These are phyloP conservation scores for Aciculoconidium aculeatum DNA, from an alignment of 805 yeast species.

Conservation along the genomic window DNA sequence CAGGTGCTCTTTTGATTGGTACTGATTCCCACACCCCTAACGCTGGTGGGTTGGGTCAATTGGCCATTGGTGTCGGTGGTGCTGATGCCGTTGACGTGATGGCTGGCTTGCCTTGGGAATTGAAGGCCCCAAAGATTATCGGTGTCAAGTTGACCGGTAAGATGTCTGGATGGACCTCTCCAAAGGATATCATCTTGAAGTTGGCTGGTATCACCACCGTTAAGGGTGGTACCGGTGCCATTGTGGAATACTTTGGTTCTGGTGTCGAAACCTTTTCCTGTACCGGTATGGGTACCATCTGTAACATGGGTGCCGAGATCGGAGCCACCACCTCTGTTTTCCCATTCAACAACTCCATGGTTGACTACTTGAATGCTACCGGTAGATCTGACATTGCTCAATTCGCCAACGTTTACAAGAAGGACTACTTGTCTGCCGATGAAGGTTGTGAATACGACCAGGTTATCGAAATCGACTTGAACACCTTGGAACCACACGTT, in stretches of 20 bases:
- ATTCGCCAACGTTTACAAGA: slow-evolving; percentile 61
- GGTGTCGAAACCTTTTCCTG: slow-evolving; percentile 87
- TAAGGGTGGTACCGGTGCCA: slow-evolving; percentile 96
- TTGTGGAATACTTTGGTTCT: slow-evolving; percentile 94
- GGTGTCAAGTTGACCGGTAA: slow-evolving; percentile 92
- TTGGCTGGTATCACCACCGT: slow-evolving; percentile 92
- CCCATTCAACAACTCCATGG: slow-evolving; percentile 83
- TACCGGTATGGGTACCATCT: slow-evolving; percentile 99
- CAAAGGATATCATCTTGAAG: slow-evolving; percentile 92
- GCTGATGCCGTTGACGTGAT: slow-evolving; percentile 99
- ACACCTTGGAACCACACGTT: slow-evolving; percentile 85
- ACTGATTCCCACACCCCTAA: slow-evolving; percentile 98
- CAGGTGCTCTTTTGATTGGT: slow-evolving; percentile 95
- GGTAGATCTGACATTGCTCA: slow-evolving; percentile 78
- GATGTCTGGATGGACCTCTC: slow-evolving; percentile 91
- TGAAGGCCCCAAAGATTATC: slow-evolving; percentile 91
- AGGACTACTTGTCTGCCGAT: slow-evolving; percentile 72
- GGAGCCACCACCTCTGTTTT: slow-evolving; percentile 98
- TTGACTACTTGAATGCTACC: slow-evolving; percentile 76
- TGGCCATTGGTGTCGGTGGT: slow-evolving; percentile 99
- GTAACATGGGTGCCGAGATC: slow-evolving; percentile 99
- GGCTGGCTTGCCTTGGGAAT: slow-evolving; percentile 97
- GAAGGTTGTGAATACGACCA: slow-evolving; percentile 87
- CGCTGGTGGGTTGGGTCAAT: slow-evolving; percentile 97
- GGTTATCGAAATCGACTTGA: slow-evolving; percentile 82